Evolutionary conservation across 257 asterid species (phyloP).

Genomic region (Solanum habrochaites): DNA sequence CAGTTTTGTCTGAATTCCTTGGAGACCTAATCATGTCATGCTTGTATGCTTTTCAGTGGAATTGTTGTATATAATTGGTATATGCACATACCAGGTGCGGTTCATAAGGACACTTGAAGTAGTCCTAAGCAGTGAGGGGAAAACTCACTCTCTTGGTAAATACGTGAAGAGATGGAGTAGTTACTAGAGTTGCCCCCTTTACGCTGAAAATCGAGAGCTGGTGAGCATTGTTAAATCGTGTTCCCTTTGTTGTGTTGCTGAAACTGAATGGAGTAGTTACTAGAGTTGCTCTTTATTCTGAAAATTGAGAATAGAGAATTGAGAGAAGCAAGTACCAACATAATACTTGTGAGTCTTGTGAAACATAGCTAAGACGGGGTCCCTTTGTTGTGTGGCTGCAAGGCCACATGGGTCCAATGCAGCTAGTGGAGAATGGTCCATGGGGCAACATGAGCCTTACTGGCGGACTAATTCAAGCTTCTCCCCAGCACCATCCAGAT

Average conservation of each 20-base stretch:
- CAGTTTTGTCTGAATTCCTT: background rate
- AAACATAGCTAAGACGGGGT: slow-evolving; percentile 99
- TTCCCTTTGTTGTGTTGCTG: slow-evolving; percentile 97
- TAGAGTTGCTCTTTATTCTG: background rate
- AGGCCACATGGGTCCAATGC: slow-evolving; percentile 98
- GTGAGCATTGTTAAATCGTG: slow-evolving; percentile 67
- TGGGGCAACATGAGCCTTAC: slow-evolving; percentile 90
- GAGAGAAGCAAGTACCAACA: slow-evolving; percentile 11
- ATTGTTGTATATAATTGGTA: background rate
- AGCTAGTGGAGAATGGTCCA: slow-evolving; percentile 87
- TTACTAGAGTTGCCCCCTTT: background rate
- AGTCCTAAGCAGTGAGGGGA: background rate
- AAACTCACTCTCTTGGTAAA: background rate
- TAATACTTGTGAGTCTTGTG: slow-evolving; percentile 22
- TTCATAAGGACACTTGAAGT: background rate
- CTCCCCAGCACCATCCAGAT: slow-evolving; percentile 92
- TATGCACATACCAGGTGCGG: background rate
- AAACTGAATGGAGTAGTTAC: slow-evolving; percentile 18
- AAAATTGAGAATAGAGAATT: background rate
- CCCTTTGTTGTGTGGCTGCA: slow-evolving; percentile 99
- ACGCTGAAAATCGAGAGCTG: background rate
- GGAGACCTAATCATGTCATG: background rate
- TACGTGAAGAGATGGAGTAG: background rate
- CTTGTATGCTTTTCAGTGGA: background rate
- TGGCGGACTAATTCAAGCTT: slow-evolving; percentile 93